Percentiles rank a stretch among this genome's conserved stretches.
Conservation (phyloP, 2,329 filamentous ascomycete genomes). For the Aspergillus sp. region DNA sequence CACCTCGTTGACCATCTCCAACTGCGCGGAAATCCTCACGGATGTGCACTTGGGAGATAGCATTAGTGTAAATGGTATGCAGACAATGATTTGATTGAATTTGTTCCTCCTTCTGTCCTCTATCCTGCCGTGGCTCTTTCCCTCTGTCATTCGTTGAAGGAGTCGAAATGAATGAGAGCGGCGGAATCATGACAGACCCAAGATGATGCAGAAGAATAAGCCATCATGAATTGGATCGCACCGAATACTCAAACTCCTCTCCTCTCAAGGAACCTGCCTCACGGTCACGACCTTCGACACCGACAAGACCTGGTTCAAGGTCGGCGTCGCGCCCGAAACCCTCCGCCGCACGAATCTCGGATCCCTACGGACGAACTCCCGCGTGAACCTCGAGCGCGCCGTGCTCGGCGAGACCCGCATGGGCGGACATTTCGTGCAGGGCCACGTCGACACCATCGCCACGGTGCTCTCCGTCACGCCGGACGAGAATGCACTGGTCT, state of each 20-base stretch:
- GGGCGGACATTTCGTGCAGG: constrained; percentile 98
- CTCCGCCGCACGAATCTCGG: constrained; percentile 95
- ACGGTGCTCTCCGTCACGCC: constrained; percentile 68
- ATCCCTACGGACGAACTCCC: constrained; percentile 61
- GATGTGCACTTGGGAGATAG: constrained; percentile 89
- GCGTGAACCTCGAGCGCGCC: constrained; percentile 90
- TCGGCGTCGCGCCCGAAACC: constrained; percentile 93
- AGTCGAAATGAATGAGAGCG: neutral
- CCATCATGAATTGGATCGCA: neutral
- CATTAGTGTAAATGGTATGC: constrained; percentile 81
- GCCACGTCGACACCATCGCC: constrained; percentile 90
- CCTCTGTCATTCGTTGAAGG: neutral
- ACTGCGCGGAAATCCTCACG: constrained; percentile 71
- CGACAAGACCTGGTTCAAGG: constrained; percentile 68
- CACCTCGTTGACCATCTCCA: constrained; percentile 82
- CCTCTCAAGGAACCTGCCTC: constrained; percentile 70
- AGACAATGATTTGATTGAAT: neutral
- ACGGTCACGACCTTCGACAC: constrained; percentile 78
- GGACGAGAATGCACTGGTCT: constrained; percentile 87
- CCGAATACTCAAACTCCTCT: neutral
- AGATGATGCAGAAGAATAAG: too few species aligned
- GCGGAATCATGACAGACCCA: neutral
- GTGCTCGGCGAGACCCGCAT: constrained; percentile 90
- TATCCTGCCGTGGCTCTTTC: neutral
- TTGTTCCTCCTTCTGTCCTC: neutral